Evolutionary conservation across 202 grass and related monocot genomes (phyloP).

Genomic region (Eragrostis tef): DNA sequence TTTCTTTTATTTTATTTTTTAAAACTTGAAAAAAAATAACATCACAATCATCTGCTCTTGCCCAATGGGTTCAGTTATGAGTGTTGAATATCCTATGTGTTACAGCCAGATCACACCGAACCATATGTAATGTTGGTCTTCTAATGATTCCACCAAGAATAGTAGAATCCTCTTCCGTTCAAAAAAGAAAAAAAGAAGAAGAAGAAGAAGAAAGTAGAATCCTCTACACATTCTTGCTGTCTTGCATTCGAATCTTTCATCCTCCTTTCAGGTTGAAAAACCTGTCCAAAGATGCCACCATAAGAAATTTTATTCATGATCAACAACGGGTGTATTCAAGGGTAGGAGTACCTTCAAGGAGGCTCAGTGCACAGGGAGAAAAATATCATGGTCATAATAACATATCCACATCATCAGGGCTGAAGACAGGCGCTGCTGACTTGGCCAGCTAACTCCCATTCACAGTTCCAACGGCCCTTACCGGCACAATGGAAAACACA

Average conservation of each 20-base stretch:
- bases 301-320: neutral
- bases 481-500: constrained; percentile 20
- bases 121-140: neutral
- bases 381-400: constrained; percentile 3
- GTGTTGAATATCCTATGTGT: neutral
- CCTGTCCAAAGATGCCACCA: neutral
- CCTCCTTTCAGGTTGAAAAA: neutral
- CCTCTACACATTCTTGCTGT: neutral
- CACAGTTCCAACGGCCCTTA: neutral
- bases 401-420: constrained; percentile 14
- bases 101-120: neutral
- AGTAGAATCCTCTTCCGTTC: neutral
- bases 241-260: neutral
- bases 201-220: neutral
- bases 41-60: neutral
- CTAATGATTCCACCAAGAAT: neutral
- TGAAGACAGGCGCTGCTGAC: constrained; percentile 8
- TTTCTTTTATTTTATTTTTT: neutral
- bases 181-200: no score
- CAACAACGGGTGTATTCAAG: neutral
- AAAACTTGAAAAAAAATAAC: neutral
- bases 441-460: neutral
- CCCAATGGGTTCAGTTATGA: neutral
- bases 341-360: constrained; percentile 7
- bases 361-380: neutral